Evolutionary conservation across 306 rosid genomes (phyloP), one percentile per base, ranked within the genome.

Genomic region (Medicago ruthenica): DNA sequence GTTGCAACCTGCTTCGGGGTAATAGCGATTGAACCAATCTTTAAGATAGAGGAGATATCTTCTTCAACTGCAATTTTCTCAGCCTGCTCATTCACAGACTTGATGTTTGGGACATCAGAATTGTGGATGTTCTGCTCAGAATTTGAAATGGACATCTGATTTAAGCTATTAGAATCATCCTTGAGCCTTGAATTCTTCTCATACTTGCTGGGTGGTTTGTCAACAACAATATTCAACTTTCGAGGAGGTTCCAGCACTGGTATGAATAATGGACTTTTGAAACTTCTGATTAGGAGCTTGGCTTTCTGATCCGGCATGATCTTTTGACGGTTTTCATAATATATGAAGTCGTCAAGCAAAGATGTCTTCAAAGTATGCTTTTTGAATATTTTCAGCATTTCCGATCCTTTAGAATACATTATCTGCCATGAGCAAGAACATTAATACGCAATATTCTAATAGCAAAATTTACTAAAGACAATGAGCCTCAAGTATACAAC

Each of bases 271-370:
- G 90, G 93, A 66, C 83, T 69, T 73, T 85, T 87, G 0, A 73
- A 85, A 77, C 79, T 90, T 79, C 79, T 87, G 67, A 80, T 57
- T 40, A 77, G 79, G 17, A 81, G 83, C 87, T 89, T 88, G 76
- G 96, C 86, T 84, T 88, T 94, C 85, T 88, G 96, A 68, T 91
- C 98, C 85, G 81, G 90, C 90, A 94, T 86, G 67, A 94, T 84
- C 88, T 87, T 94, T 81, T 94, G 94, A 50, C 98, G 98, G 71
- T 88, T 85, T 87, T 94, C 98, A 71, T 94, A 89, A 76, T 94
- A 94, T 67, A 89, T 78, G 16, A 94, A 90, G 76, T 94, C 98
- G 51, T 94, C 98, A 17, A 91, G 94, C 81, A 94, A 83, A 70
- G 97, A 94, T 37, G 94, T 90, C 94, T 87, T 94, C 85, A 86